Conservation (phyloP, 2,329 filamentous ascomycete species). For the Trichophyton benhamiae region DNA sequence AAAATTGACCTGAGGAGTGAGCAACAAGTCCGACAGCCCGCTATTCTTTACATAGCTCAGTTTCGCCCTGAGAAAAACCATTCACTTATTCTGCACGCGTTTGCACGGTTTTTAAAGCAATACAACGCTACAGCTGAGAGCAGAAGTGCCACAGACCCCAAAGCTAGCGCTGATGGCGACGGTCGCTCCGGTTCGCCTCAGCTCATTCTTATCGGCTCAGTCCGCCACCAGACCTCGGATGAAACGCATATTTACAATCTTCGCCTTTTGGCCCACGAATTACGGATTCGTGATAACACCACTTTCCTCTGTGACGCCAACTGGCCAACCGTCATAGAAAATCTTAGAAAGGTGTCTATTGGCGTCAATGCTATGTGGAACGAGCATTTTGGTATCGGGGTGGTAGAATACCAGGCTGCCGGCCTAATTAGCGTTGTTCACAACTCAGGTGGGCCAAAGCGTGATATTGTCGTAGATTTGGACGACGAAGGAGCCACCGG, state of each 20-base stretch:
- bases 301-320: slow-evolving; percentile 82
- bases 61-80: slow-evolving; percentile 98
- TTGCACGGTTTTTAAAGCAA: slow-evolving; percentile 58
- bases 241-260: slow-evolving; percentile 65
- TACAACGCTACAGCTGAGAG: slow-evolving; percentile 39
- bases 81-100: slow-evolving; percentile 70
- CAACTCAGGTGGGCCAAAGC: slow-evolving; percentile 79
- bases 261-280: slow-evolving; percentile 71
- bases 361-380: slow-evolving; percentile 99
- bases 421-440: slow-evolving; percentile 89
- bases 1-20: slow-evolving; percentile 50
- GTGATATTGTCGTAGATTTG: slow-evolving; percentile 78
- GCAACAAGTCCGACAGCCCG: slow-evolving; percentile 58
- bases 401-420: slow-evolving; percentile 95
- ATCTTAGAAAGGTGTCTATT: slow-evolving; percentile 63
- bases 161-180: neutral
- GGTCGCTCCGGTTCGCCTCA: slow-evolving; percentile 37
- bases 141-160: slow-evolving; percentile 16
- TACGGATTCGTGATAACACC: slow-evolving; percentile 70
- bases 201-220: slow-evolving; percentile 78
- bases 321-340: slow-evolving; percentile 75
- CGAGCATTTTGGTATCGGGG: slow-evolving; percentile 96
- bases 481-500: slow-evolving; percentile 70
- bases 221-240: slow-evolving; percentile 53
- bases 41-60: slow-evolving; percentile 86